Base-by-base conservation (phyloP, 805 yeast genomes). In the Zygoascus tannicola region DNA sequence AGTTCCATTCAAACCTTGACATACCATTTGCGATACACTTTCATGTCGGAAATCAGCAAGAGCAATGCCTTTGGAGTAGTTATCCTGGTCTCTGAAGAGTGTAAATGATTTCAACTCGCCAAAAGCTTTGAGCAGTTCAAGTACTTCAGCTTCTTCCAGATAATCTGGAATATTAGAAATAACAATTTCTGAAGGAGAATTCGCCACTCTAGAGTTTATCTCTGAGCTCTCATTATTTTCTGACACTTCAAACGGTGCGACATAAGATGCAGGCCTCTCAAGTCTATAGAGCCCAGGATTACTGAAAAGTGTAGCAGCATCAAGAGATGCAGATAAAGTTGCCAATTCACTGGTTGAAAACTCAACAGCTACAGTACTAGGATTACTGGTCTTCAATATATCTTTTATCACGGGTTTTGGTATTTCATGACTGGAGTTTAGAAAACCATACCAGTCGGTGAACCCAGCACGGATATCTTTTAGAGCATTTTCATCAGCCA, bases 11-110 rank as follows among this genome's bases (percentile, higher is more conserved):
- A 75, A 56, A 8, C 59, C 60, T 7, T 55, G 50, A 12, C 67
- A 38, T 2, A 65, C 60, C 8, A 56, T 57, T 5, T 57, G 56
- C 2, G 56, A 50, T 19, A 54, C 32, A 14, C 44, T 48, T 5
- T 52, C 41, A 23, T 57, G 57, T 10, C 52, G 54, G 46, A 60
- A 70, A 45, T 76, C 77, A 26, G 72, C 73, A 62, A 80, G 80
- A 2, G 76, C 81, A 20, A 76, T 56, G 1, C 86, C 86, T 47
- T 68, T 63, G 1, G 78, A 69, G n/a, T 67, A 69, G 2, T 77
- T 64, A 4, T 71, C 66, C 35, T 67, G 66, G 32, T 58, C 55
- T 12, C 68, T 57, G 14, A 78, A 51, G 16, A 76, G 51, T 33
- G 68, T 66, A 33, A 77, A 63, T 0, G 65, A 60, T 19, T 58